phyloP scores from a whole-genome alignment of 2,329 filamentous ascomycete genomes.

The Trichoderma harzianum region DNA sequence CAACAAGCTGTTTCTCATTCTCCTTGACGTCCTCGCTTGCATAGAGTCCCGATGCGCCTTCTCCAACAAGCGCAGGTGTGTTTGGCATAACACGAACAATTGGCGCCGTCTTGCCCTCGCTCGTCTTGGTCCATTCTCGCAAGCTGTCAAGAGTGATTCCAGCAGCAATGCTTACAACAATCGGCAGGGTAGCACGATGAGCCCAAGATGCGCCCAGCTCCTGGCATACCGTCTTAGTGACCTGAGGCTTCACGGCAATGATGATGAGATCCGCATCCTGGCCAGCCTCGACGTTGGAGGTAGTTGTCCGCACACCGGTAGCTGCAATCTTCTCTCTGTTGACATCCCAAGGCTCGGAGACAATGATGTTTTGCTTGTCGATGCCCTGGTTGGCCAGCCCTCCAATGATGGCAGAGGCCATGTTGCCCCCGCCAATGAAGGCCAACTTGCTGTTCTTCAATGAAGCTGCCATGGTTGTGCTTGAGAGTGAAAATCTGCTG shows the following conservation, averaged over 20 bases:
- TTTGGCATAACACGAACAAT: conserved; percentile 53
- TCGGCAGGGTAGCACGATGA: conserved; percentile 33
- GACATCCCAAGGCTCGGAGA: conserved; percentile 51
- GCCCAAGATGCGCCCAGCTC: conserved; percentile 44
- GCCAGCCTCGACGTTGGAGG: conserved; percentile 44
- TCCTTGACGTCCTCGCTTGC: conserved; percentile 41
- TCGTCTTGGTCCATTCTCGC: conserved; percentile 39
- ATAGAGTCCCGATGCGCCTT: conserved; percentile 48
- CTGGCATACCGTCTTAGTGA: conserved; percentile 44
- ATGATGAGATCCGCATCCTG: conserved; percentile 44
- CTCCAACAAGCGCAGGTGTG: conserved; percentile 48
- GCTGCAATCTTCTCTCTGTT: conserved; percentile 49
- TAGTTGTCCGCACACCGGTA: conserved; percentile 45
- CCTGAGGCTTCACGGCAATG: conserved; percentile 51
- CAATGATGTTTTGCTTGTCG: conserved; percentile 43
- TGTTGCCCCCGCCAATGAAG: conserved; percentile 49
- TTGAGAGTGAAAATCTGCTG: neutral
- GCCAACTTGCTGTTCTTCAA: conserved; percentile 34
- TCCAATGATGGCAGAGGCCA: conserved; percentile 51
- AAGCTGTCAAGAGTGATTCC: conserved; percentile 46
- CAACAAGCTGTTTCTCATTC: conserved; percentile 41
- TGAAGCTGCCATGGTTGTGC: conserved; percentile 25
- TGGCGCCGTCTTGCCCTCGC: conserved; percentile 38
- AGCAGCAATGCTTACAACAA: conserved; percentile 48
- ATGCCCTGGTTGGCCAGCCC: conserved; percentile 45